These are phyloP conservation scores for Metarhizium rileyi DNA, from an alignment of 2,329 filamentous ascomycete genomes.

Conservation along the genomic window DNA sequence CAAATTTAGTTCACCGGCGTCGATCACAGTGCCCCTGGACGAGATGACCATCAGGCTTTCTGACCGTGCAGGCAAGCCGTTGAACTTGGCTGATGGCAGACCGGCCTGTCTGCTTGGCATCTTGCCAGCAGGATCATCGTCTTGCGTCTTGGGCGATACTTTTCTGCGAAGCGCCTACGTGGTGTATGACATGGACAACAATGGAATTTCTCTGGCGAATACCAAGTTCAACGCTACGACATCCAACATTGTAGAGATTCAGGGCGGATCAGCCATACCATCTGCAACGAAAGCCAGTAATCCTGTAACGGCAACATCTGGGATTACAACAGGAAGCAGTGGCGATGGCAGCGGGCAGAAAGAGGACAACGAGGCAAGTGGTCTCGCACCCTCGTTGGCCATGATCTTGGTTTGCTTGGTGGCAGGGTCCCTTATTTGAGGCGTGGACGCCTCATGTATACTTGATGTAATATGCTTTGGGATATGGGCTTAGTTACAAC, in stretches of 20 bases:
- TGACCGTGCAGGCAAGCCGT: conserved; percentile 34
- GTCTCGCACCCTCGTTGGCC: not conserved
- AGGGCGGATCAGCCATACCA: conserved; percentile 40
- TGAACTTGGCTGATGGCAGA: conserved; percentile 42
- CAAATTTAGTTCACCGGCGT: conserved; percentile 37
- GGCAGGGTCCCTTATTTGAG: not conserved
- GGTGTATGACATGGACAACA: conserved; percentile 64
- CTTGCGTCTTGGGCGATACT: conserved; percentile 61
- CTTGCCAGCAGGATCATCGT: conserved; percentile 42
- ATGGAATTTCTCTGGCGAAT: conserved; percentile 61
- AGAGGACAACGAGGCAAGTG: conserved; percentile 6
- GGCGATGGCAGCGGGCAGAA: not conserved
- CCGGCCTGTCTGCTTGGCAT: conserved; percentile 59
- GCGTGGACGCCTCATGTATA: not conserved
- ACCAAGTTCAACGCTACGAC: conserved; percentile 47
- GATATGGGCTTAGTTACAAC: not conserved
- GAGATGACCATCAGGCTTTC: conserved; percentile 49
- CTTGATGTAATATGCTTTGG: not conserved
- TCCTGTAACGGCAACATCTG: conserved; percentile 39
- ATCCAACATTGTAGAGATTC: conserved; percentile 46
- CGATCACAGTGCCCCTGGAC: conserved; percentile 45
- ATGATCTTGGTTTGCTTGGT: not conserved
- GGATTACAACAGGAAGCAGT: conserved; percentile 16
- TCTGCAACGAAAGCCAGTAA: conserved; percentile 40
- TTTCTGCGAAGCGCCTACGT: conserved; percentile 68